Conservation (phyloP, 75 land plant species). For the Selaginella moellendorffii region DNA sequence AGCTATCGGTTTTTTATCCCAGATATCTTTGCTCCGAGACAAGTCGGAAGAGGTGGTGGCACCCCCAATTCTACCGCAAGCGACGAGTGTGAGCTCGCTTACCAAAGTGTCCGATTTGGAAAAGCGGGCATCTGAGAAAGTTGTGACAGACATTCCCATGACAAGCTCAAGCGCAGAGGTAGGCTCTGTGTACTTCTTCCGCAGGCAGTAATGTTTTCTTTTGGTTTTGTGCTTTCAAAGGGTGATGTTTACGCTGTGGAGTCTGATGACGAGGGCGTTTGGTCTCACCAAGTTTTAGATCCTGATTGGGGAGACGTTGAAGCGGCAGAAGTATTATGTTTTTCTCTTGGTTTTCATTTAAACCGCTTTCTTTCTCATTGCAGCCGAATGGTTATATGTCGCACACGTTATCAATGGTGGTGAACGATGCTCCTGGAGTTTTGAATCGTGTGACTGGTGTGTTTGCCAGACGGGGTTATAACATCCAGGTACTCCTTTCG, state of each 20-base stretch:
- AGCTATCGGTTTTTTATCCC: neutral
- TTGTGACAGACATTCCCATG: neutral
- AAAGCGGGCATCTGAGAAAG: no score
- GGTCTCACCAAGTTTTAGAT: slow-evolving; percentile 70
- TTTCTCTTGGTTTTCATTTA: neutral
- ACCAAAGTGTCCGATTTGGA: neutral
- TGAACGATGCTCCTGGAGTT: slow-evolving; percentile 87
- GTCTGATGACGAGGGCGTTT: slow-evolving; percentile 38
- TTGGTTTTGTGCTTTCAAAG: slow-evolving; percentile 26
- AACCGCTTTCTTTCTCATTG: slow-evolving; percentile 6
- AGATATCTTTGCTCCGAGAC: neutral
- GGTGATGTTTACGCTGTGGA: slow-evolving; percentile 99
- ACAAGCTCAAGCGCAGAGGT: neutral
- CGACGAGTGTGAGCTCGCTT: neutral
- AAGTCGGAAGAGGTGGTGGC: slow-evolving; percentile 2
- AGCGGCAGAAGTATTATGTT: slow-evolving; percentile 61
- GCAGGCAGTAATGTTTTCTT: neutral
- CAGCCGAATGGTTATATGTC: slow-evolving; percentile 70
- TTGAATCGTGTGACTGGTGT: slow-evolving; percentile 81
- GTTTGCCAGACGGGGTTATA: slow-evolving; percentile 84
- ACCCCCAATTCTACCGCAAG: neutral
- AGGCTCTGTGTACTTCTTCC: neutral
- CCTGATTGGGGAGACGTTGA: slow-evolving; percentile 91
- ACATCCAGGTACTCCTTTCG: slow-evolving; percentile 56
- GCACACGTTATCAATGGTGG: slow-evolving; percentile 77